Percentiles rank a stretch among this genome's conserved stretches.
Conservation (phyloP, 352 stramenopile genomes). For the Phytophthora fragariae region DNA sequence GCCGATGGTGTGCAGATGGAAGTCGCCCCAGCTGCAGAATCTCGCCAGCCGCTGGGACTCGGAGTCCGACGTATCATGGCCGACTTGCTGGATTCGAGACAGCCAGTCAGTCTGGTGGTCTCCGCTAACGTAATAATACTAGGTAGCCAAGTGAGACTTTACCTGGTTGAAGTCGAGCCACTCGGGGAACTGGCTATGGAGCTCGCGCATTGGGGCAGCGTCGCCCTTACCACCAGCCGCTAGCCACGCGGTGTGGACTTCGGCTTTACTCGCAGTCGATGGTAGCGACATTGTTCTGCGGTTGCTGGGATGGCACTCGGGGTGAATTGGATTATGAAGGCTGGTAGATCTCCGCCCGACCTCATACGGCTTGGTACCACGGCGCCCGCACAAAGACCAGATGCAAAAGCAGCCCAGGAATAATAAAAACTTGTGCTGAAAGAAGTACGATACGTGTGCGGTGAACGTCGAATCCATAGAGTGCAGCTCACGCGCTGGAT, state of each 20-base stretch:
- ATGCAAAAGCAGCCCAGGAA: neutral
- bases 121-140: neutral
- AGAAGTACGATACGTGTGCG: too few relatives aligned
- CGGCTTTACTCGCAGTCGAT: neutral
- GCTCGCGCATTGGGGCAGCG: conserved; percentile 18
- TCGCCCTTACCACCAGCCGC: conserved; percentile 21
- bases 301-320: neutral
- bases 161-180: conserved; percentile 40
- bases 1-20: conserved; percentile 33
- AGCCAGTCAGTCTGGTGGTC: neutral
- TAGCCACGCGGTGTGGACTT: conserved; percentile 33
- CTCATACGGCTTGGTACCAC: neutral
- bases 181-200: conserved; percentile 17
- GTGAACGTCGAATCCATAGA: neutral
- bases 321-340: conserved; percentile 3
- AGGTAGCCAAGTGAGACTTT: conserved; percentile 11
- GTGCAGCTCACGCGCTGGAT: neutral
- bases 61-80: conserved; percentile 10
- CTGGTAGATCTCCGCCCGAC: neutral
- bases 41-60: neutral
- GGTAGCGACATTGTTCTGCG: neutral
- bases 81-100: conserved; percentile 5
- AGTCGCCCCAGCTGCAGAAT: conserved; percentile 34
- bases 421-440: neutral
- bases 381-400: neutral